Base-by-base conservation (phyloP, 2,329 filamentous ascomycete genomes). In the Metarhizium humberi region DNA sequence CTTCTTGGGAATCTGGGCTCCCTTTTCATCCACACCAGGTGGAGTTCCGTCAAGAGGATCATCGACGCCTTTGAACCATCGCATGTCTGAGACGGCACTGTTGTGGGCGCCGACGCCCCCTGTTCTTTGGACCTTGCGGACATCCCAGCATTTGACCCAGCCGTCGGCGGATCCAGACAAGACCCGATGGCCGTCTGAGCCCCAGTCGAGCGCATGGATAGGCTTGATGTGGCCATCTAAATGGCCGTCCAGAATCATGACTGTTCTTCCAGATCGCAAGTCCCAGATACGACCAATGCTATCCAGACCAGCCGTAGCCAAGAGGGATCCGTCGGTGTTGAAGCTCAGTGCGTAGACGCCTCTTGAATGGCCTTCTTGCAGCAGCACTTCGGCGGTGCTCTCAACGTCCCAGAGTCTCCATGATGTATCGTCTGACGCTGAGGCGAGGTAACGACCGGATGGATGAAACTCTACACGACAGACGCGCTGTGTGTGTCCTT, bases 81-180 rank as follows among this genome's bases (percentile, higher is more conserved):
- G 80, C 59, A 99, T 74, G 69, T 99, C 94, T 1, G 91, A 94
- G 7, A 99, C 92, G 38, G 94, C 88, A 60, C 90, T 92, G 51
- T 84, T 87, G 69, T 99, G 94, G 6, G 94, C 92, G 51, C 92
- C 94, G 50, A 99, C 87, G 18, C 88, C 89, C 13, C 90, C 92
- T 0, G 83, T 86, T 59, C 86, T 85, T 63, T 88, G 82, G 51
- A 97, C 92, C 64, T 94, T 92, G 49, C 94, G 85, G 53, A 99
- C 79, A 67, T 99, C 94, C 94, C 94, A 99, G 72, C 92, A 96
- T 71, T 96, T 97, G 65, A 96, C 85, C 82, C 94, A 97, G 18
- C 92, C 92, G 67, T 99, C 94, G 2, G 86, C 90, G 14, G 91
- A 95, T 1, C 91, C 92, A 0, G 91, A 91, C n/a, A 97, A 76